These are phyloP conservation scores for Globisporangium solare DNA, from an alignment of 352 stramenopile species.

Conservation along the genomic window DNA sequence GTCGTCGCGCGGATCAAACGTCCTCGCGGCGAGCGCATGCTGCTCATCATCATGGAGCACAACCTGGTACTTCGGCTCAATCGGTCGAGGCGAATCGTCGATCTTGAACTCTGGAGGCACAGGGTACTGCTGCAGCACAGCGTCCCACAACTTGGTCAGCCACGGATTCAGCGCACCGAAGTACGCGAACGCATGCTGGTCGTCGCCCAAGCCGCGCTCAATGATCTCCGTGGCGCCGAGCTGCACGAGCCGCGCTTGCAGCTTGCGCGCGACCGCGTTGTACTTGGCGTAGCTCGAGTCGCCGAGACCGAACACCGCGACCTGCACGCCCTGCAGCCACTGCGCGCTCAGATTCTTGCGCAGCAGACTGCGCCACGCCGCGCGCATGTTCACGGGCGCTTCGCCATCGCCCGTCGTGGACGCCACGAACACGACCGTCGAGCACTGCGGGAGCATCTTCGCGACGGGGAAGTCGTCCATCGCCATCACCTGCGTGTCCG, in stretches of 20 bases:
- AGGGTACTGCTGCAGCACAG: slow-evolving; percentile 41
- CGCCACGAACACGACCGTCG: slow-evolving; percentile 85
- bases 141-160: slow-evolving; percentile 69
- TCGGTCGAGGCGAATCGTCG: slow-evolving; percentile 54
- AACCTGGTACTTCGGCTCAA: slow-evolving; percentile 47
- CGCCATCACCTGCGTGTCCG: slow-evolving; percentile 40
- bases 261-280: slow-evolving; percentile 83
- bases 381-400: slow-evolving; percentile 88
- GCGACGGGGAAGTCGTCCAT: slow-evolving; percentile 71
- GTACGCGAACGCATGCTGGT: slow-evolving; percentile 85
- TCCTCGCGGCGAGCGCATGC: slow-evolving; percentile 7
- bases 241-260: slow-evolving; percentile 84
- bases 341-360: slow-evolving; percentile 68
- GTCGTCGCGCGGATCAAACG: slow-evolving; percentile 22
- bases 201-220: slow-evolving; percentile 78
- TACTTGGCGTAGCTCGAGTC: slow-evolving; percentile 93
- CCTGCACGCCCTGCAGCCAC: slow-evolving; percentile 61
- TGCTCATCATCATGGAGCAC: slow-evolving; percentile 15
- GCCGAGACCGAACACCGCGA: slow-evolving; percentile 90
- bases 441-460: slow-evolving; percentile 41
- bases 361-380: slow-evolving; percentile 80
- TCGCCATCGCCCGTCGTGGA: slow-evolving; percentile 92
- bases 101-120: slow-evolving; percentile 52
- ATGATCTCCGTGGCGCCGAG: slow-evolving; percentile 76
- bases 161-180: slow-evolving; percentile 82